Evolutionary conservation across 352 stramenopile species (phyloP), one percentile per base, ranked within the genome.

Genomic region (Globisporangium uncinulatum): DNA sequence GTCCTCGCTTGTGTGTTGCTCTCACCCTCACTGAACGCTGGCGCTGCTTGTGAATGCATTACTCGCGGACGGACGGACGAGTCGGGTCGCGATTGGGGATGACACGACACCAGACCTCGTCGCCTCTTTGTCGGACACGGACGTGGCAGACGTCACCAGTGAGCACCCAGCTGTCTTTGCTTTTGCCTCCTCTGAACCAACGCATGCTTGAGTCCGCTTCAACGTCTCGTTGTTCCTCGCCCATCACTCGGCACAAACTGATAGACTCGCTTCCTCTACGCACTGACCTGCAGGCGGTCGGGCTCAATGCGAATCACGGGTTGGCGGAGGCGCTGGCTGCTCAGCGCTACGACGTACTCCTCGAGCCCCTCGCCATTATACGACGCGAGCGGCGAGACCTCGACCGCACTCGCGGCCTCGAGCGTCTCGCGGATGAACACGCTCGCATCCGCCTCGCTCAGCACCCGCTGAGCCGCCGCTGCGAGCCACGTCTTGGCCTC

Each of bases 321-420:
- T 52, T 42, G n/a, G 34, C 5, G 8, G 7, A 24, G 1, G 1
- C 3, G 50, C 10, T 44, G 34, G 9, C 49, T 17, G 34, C 66
- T 59, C n/a, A 87, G 50, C 24, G 44, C 51, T 6, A 55, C 54
- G 39, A 85, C 63, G 4, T 56, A 34, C 4, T 44, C 42, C 19
- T 83, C 69, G 11, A 96, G 61, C 4, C 81, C 84, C 74, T 97
- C 90, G 37, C 90, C 90, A 39, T 73, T 83, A 64, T 94, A 95
- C 15, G 89, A 96, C 7, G 96, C 71, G 21, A 95, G 60, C 4
- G 90, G 87, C 3, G 84, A 94, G 54, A 97, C 84, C 65, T 97
- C 90, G 39, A 87, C 64, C 11, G 56, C 55, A 7, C 59, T 52
- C 13, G 66, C 68, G 32, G 51, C 55, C 1, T 73, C 66, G 20